Percentiles rank a stretch among this genome's conserved stretches.
Evolutionary conservation across 306 rosid species (phyloP).

Genomic region (Alnus glutinosa): DNA sequence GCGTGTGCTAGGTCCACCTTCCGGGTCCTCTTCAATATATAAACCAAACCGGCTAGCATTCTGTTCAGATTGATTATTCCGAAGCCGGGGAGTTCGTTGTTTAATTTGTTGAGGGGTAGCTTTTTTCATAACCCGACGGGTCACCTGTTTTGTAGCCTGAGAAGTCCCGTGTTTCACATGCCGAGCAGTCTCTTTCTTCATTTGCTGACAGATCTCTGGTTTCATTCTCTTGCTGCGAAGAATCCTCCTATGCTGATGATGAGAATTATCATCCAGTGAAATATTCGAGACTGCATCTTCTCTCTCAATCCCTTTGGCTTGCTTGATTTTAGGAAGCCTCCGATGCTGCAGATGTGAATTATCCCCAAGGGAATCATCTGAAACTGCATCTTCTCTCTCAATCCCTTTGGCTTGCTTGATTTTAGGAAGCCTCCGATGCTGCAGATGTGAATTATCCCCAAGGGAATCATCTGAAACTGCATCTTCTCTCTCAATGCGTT

Average conservation of each 20-base stretch:
- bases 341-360: slow-evolving; percentile 38
- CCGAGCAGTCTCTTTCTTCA: slow-evolving; percentile 46
- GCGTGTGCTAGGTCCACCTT: slow-evolving; percentile 91
- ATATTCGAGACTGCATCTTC: slow-evolving; percentile 49
- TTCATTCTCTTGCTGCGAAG: slow-evolving; percentile 61
- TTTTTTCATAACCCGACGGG: slow-evolving; percentile 35
- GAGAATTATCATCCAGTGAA: slow-evolving; percentile 40
- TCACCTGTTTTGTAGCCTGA: slow-evolving; percentile 46
- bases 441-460: slow-evolving; percentile 38
- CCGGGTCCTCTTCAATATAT: slow-evolving; percentile 57
- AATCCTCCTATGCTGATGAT: slow-evolving; percentile 46
- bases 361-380: slow-evolving; percentile 27
- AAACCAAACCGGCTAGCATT: slow-evolving; percentile 37
- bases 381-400: slow-evolving; percentile 46
- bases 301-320: slow-evolving; percentile 45
- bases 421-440: slow-evolving; percentile 43
- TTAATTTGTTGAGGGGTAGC: slow-evolving; percentile 47
- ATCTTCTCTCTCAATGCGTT: slow-evolving; percentile 48
- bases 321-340: slow-evolving; percentile 56
- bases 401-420: slow-evolving; percentile 53
- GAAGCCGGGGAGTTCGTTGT: slow-evolving; percentile 42
- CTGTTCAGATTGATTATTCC: slow-evolving; percentile 40
- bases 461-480: slow-evolving; percentile 28
- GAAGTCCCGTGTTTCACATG: slow-evolving; percentile 45
- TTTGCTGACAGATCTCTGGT: slow-evolving; percentile 41